Evolutionary conservation across 1,139 yeast species (phyloP), one percentile per base, ranked within the genome.

Genomic region (Suhomyces wounanorum): DNA sequence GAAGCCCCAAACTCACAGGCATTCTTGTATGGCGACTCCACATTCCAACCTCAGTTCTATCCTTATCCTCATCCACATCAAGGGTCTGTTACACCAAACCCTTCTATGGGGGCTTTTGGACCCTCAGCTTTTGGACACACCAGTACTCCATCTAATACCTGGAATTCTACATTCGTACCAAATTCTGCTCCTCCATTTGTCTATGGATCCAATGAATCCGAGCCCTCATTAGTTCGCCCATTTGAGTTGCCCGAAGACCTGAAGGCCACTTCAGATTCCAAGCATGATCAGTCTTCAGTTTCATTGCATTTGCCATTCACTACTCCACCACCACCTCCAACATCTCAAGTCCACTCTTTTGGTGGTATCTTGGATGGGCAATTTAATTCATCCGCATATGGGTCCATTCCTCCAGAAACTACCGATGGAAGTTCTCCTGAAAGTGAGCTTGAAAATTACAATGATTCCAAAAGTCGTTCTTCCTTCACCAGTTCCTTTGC

Each of bases 101-200:
- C 73, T 11, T 59, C 68, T 5, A 51, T 56, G 13, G 62, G 59
- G 2, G 49, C 56, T n/a, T 59, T 55, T 40, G 61, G 53, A 4
- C 60, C 64, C 4, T 53, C 60, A n/a, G 52, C 64, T 0, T 57
- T 63, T 46, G 58, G 54, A 8, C 54, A 52, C 11, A 56, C 45
- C 33, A 56, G 64, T 33, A 59, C 64, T 6, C 64, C 75, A 11
- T 57, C 67, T 3, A 55, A 56, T 36, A 63, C 75, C 9, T 72
- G 76, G 76, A 66, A 63, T 45, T 59, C 52, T 48, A 62, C 52
- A 40, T 68, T 64, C 45, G 57, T 71, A 17, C 75, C 77, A 1
- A 63, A 68, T 31, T 63, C 73, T 3, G 77, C 78, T 7, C 78
- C 78, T 35, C 75, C 77, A 0, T 65, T 70, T 44, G 59, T 65